A percentile compares a stretch with the other conserved stretches of the same genome.
Conservation (phyloP, 2,329 filamentous ascomycete genomes). For the Penicillium olsonii region DNA sequence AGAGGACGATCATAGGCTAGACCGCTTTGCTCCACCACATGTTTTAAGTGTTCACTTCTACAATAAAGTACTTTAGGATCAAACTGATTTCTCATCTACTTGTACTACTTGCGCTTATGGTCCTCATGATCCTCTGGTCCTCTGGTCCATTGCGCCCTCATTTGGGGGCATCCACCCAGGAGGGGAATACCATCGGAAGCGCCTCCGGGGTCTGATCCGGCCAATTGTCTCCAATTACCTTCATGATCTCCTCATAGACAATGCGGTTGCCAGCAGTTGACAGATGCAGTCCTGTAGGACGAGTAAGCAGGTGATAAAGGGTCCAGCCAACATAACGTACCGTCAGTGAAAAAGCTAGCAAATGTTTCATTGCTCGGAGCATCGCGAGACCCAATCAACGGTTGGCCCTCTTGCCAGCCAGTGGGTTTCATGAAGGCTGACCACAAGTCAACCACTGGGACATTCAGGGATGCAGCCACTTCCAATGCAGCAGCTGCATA, state of each 20-base stretch:
- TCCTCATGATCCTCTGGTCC: too few relatives aligned
- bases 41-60: too few relatives aligned
- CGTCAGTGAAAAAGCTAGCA: constrained; percentile 56
- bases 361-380: constrained; percentile 60
- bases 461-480: constrained; percentile 55
- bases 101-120: background rate
- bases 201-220: constrained; percentile 58
- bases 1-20: background rate
- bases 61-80: too few relatives aligned
- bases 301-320: constrained; percentile 9
- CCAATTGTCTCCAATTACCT: constrained; percentile 52
- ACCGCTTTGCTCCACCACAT: background rate
- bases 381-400: constrained; percentile 59
- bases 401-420: constrained; percentile 54
- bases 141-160: constrained; percentile 11
- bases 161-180: constrained; percentile 51
- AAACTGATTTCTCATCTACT: background rate
- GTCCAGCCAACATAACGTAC: constrained; percentile 39
- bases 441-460: constrained; percentile 79
- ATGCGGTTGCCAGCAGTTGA: constrained; percentile 58
- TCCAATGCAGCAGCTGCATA: constrained; percentile 68
- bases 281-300: constrained; percentile 57
- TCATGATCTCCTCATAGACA: constrained; percentile 56
- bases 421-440: constrained; percentile 69
- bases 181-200: constrained; percentile 55